Evolutionary conservation across 169 alveolate species (phyloP), one percentile per base, ranked within the genome.

Genomic region (Cryptosporidium tyzzeri): DNA sequence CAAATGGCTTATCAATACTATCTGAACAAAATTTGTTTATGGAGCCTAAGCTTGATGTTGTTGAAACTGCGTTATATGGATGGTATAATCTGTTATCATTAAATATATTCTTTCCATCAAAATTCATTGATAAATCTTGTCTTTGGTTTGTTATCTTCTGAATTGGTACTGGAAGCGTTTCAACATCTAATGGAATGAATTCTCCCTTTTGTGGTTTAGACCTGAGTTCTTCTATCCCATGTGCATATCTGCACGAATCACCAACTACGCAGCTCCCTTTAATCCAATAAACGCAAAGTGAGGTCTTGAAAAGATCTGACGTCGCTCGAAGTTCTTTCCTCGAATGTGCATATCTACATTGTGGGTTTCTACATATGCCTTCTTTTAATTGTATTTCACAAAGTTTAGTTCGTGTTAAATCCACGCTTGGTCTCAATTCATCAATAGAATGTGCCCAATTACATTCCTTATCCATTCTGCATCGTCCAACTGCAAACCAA

Each of bases 341-440:
- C 29, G 92, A 87, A 33, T 92, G 94, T 2, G 94, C 94, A 62
- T 84, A 92, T 62, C 91, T 89, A 55, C 94, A 89, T 31, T 87
- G 41, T 44, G 89, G 89, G 41, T 80, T 65, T 39, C 50, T 80
- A 44, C 89, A 80, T 16, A 62, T 50, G 7, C 89, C 89, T 44
- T 80, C 89, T 39, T 44, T 80, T 59, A 80, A 39, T 41, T 80
- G 89, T 29, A n/a, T 29, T 37, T 80, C 89, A 26, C 89, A 80
- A 18, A 80, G 45, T 53, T 80, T 80, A 8, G 89, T 80, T 21
- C 89, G 39, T 62, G 89, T 80, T 41, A 80, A 67, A 50, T 80
- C 89, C 31, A 80, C 89, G 21, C 89, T 80, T 37, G 89, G 89
- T 80, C 89, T 80, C 68, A 80, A 65, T 39, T 80, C 89, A 21